A percentile compares a stretch with the other conserved stretches of the same genome.
phyloP scores from a whole-genome alignment of 306 rosid genomes.

The Vigna hirtella region DNA sequence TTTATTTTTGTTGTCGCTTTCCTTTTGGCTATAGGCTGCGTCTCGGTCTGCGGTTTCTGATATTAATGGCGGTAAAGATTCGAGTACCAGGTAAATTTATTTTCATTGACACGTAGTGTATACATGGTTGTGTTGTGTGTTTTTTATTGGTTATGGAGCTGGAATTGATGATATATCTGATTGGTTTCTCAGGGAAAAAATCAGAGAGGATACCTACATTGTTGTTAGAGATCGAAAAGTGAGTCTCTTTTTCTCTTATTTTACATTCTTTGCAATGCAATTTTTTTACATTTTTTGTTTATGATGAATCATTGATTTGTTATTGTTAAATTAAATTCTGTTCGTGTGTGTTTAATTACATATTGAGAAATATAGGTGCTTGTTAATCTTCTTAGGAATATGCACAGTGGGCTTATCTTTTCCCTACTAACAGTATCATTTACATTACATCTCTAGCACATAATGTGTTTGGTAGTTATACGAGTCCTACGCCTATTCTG shows the following conservation, averaged over 20 bases:
- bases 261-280: conserved; percentile 12
- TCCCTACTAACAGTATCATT: background rate
- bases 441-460: background rate
- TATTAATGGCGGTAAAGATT: conserved; percentile 65
- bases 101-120: background rate
- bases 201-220: conserved; percentile 56
- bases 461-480: background rate
- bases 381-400: conserved; percentile 15
- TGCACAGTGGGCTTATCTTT: background rate
- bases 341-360: background rate
- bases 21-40: conserved; percentile 53
- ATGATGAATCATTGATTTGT: conserved; percentile 4
- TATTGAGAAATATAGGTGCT: conserved; percentile 7
- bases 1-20: background rate
- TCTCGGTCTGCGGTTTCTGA: conserved; percentile 58
- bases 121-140: background rate
- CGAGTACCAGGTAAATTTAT: conserved; percentile 58
- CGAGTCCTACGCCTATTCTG: no score
- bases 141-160: conserved; percentile 9
- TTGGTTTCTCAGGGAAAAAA: conserved; percentile 61
- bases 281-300: background rate
- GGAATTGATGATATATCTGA: conserved; percentile 23
- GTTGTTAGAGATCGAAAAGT: conserved; percentile 73
- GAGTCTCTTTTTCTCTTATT: conserved; percentile 46
- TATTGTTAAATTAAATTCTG: conserved; percentile 2